Conservation (phyloP, 2,329 filamentous ascomycete genomes). For the Lachnellula hyalina region DNA sequence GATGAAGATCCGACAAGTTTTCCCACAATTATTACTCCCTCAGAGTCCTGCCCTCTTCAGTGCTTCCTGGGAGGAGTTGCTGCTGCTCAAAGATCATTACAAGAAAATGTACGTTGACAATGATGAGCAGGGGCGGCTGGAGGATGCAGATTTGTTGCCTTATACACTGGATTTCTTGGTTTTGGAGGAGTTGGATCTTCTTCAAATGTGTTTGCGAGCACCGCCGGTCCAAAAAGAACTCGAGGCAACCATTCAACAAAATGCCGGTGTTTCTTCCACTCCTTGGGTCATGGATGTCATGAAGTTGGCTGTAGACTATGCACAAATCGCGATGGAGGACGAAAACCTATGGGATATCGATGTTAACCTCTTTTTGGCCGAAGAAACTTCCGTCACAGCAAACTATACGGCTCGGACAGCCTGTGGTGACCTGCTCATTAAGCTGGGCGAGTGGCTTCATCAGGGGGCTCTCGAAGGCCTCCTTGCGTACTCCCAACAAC, state of each 20-base stretch:
- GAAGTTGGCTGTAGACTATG: slow-evolving; percentile 77
- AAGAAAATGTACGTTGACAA: slow-evolving; percentile 80
- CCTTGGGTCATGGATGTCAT: slow-evolving; percentile 86
- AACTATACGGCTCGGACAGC: slow-evolving; percentile 95
- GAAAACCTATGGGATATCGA: slow-evolving; percentile 96
- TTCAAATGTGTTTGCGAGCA: slow-evolving; percentile 85
- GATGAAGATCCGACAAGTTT: slow-evolving; percentile 80
- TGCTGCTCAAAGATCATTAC: slow-evolving; percentile 65
- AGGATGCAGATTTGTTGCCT: slow-evolving; percentile 85
- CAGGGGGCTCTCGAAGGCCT: slow-evolving; percentile 72
- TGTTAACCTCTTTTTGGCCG: slow-evolving; percentile 88
- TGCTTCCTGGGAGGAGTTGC: slow-evolving; percentile 84
- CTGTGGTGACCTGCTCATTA: slow-evolving; percentile 86
- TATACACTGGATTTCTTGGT: slow-evolving; percentile 93
- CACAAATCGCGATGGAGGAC: slow-evolving; percentile 87
- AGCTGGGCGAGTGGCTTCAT: slow-evolving; percentile 85
- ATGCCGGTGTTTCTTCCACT: slow-evolving; percentile 55
- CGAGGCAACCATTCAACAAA: slow-evolving; percentile 65
- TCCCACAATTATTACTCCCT: slow-evolving; percentile 73
- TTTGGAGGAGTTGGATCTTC: slow-evolving; percentile 88
- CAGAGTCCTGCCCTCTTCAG: slow-evolving; percentile 81
- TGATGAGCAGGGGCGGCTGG: slow-evolving; percentile 79
- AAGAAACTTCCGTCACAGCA: slow-evolving; percentile 89
- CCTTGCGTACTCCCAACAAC: slow-evolving; percentile 66
- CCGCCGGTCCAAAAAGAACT: slow-evolving; percentile 85